Evolutionary conservation across 169 alveolate species (phyloP).

Genomic region (Toxoplasma gondii): DNA sequence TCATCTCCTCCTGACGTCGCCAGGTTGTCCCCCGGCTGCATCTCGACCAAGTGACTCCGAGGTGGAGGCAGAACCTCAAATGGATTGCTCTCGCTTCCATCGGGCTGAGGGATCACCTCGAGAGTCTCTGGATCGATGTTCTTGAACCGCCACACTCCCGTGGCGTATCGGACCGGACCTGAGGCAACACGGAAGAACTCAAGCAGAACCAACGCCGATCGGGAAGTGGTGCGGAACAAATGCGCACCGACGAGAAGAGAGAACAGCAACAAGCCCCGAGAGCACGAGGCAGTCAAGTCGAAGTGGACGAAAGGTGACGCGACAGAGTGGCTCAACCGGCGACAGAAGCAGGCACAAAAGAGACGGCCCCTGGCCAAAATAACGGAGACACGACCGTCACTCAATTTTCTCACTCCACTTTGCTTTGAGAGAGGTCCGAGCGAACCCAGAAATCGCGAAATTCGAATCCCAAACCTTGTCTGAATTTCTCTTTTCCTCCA

Average conservation of each 20-base stretch:
- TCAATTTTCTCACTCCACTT: too few relatives aligned
- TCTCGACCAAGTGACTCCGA: background rate
- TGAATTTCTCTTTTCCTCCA: too few relatives aligned
- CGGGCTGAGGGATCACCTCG: background rate
- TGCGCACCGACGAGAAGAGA: background rate
- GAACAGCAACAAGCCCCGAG: background rate
- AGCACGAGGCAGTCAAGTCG: too few relatives aligned
- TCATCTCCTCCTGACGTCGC: background rate
- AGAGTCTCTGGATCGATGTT: constrained; percentile 3
- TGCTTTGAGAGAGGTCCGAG: too few relatives aligned
- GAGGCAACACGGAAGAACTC: background rate
- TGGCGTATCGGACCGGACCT: constrained; percentile 39
- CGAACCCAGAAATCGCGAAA: too few relatives aligned
- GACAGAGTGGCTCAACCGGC: too few relatives aligned
- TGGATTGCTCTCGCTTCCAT: background rate
- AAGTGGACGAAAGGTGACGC: too few relatives aligned
- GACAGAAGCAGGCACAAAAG: too few relatives aligned
- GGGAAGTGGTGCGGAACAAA: background rate
- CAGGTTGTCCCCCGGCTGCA: background rate
- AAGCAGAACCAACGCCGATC: too few relatives aligned
- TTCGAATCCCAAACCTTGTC: too few relatives aligned
- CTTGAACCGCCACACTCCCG: constrained; percentile 24
- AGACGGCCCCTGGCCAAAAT: too few relatives aligned
- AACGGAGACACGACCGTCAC: too few relatives aligned
- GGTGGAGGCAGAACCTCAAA: constrained; percentile 31